phyloP scores from a whole-genome alignment of 1,284 basidiomycete species.

The Ceratobasidium sp. region DNA sequence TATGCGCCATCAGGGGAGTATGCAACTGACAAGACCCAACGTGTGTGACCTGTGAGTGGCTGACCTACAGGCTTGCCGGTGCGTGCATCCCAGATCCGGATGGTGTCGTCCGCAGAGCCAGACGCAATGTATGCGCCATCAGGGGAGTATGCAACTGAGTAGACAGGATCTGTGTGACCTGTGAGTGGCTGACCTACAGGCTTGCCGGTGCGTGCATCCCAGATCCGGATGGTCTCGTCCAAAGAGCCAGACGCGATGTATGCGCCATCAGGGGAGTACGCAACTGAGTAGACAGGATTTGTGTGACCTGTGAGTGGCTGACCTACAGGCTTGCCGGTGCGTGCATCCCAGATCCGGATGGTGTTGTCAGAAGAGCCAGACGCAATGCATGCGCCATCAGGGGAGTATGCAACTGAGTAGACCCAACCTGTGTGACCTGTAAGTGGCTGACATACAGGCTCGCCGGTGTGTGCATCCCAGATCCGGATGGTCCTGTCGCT shows the following conservation, averaged over 20 bases:
- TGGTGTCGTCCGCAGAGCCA: not conserved
- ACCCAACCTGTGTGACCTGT: slow-evolving; percentile 19
- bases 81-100: too few relatives aligned
- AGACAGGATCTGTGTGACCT: not conserved
- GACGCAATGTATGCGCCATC: not conserved
- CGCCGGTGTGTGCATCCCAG: not conserved
- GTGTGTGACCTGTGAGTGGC: too few relatives aligned
- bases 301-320: not conserved
- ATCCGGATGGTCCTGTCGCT: not conserved
- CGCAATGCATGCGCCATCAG: slow-evolving; percentile 6
- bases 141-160: not conserved
- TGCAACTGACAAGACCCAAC: too few relatives aligned
- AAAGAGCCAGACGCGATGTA: not conserved
- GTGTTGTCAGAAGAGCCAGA: slow-evolving; percentile 16
- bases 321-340: not conserved
- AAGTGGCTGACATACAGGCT: not conserved
- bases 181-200: not conserved
- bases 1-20: too few relatives aligned
- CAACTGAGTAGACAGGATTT: not conserved
- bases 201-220: not conserved
- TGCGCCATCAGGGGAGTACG: not conserved
- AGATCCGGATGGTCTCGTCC: not conserved
- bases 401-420: slow-evolving; percentile 30
- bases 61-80: too few relatives aligned
- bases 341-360: slow-evolving; percentile 12